A percentile compares a stretch with the other conserved stretches of the same genome.
These are phyloP conservation scores for Arabidopsis hybrid DNA, from an alignment of 441 rosid genomes.

Conservation along the genomic window DNA sequence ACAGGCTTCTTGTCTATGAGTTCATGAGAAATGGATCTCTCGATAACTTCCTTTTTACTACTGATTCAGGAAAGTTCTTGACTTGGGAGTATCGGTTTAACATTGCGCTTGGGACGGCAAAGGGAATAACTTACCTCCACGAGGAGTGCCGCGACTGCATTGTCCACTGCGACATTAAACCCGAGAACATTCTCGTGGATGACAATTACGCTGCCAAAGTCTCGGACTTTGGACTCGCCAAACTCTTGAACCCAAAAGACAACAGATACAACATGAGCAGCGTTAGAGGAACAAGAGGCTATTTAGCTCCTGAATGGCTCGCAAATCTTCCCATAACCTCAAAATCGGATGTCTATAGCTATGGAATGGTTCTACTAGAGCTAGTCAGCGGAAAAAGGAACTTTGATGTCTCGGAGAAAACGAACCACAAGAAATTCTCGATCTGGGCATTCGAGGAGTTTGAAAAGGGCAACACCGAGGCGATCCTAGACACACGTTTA, in stretches of 20 bases:
- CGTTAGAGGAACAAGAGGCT: conserved; percentile 79
- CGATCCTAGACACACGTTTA: conserved; percentile 57
- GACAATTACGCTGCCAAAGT: conserved; percentile 66
- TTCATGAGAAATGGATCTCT: conserved; percentile 75
- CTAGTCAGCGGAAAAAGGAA: conserved; percentile 66
- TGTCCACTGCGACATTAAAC: conserved; percentile 85
- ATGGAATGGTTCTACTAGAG: conserved; percentile 77
- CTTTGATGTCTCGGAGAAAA: conserved; percentile 55
- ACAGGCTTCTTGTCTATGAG: conserved; percentile 71
- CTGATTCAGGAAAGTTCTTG: conserved; percentile 41
- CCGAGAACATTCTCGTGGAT: conserved; percentile 76
- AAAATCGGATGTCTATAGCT: conserved; percentile 78
- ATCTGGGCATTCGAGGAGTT: conserved; percentile 53
- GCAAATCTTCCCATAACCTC: conserved; percentile 74
- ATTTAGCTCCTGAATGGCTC: conserved; percentile 83
- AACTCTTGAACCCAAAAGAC: conserved; percentile 69
- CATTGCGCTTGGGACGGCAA: conserved; percentile 69
- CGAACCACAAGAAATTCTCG: conserved; percentile 57
- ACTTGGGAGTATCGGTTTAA: conserved; percentile 67
- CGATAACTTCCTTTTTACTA: conserved; percentile 54
- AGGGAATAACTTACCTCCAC: conserved; percentile 72
- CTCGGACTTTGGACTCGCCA: conserved; percentile 80
- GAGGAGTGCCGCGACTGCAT: conserved; percentile 84
- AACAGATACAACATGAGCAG: conserved; percentile 64
- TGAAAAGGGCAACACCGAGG: conserved; percentile 52